Conservation (phyloP, 2,329 filamentous ascomycete species). For the Verticillium klebahnii region DNA sequence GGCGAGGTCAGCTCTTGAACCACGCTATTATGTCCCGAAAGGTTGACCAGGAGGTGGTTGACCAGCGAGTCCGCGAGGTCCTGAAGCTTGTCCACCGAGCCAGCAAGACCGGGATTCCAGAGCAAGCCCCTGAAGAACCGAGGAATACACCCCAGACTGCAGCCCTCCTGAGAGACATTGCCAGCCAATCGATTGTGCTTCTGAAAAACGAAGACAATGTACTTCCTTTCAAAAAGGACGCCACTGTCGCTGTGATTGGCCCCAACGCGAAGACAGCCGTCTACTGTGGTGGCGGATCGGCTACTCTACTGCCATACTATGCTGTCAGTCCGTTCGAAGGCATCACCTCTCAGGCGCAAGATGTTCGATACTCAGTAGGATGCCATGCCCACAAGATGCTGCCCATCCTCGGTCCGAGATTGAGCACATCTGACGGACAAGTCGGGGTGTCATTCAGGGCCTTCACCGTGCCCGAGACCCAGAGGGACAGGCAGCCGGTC, state of each 20-base stretch:
- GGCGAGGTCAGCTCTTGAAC: background rate
- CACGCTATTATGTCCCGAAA: conserved; percentile 3
- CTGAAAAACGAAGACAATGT: conserved; percentile 1
- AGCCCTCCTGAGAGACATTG: background rate
- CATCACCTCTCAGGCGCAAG: conserved; percentile 12
- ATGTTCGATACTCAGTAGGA: conserved; percentile 3
- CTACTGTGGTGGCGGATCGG: conserved; percentile 25
- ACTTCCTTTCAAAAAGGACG: background rate
- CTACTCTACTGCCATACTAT: conserved; percentile 24
- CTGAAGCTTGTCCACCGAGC: conserved; percentile 22
- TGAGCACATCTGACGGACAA: conserved; percentile 2
- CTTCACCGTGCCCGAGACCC: conserved; percentile 12
- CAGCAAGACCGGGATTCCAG: background rate
- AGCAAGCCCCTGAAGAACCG: background rate
- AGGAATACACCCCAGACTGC: conserved; percentile 1
- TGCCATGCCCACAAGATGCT: background rate
- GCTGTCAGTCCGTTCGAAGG: conserved; percentile 22
- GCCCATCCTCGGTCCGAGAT: too few species aligned
- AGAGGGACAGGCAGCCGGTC: conserved; percentile 6
- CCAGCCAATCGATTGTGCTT: conserved; percentile 1
- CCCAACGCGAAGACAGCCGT: conserved; percentile 40
- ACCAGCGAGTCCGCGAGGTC: conserved; percentile 19
- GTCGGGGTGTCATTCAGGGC: conserved; percentile 12
- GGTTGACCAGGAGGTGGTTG: conserved; percentile 3
- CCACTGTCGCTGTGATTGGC: conserved; percentile 35